Evolutionary conservation across 345 rosid species (phyloP).

Genomic region (Acer campestre): DNA sequence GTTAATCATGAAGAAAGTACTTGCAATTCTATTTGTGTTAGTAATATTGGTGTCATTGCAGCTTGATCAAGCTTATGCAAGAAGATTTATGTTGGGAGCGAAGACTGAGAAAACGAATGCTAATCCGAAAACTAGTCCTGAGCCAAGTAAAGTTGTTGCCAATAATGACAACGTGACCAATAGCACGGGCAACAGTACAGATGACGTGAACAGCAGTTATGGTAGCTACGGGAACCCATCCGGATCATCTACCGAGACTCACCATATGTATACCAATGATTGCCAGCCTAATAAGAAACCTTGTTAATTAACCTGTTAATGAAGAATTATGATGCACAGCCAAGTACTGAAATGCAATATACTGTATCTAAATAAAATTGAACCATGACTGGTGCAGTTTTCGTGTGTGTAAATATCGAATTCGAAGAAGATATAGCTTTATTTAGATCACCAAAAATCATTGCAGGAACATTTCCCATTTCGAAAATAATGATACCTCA

Average conservation of each 20-base stretch:
- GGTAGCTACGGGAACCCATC: slow-evolving; percentile 26
- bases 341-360: too few relatives aligned
- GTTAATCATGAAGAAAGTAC: slow-evolving; percentile 26
- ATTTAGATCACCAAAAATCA: slow-evolving; percentile 35
- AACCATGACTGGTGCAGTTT: slow-evolving; percentile 9
- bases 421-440: not conserved
- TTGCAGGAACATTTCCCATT: slow-evolving; percentile 47
- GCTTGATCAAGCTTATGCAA: slow-evolving; percentile 26
- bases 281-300: slow-evolving; percentile 19
- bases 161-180: not conserved
- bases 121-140: not conserved
- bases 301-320: slow-evolving; percentile 18
- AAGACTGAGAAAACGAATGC: not conserved
- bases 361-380: slow-evolving; percentile 5
- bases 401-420: not conserved
- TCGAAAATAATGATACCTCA: slow-evolving; percentile 42
- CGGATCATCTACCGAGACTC: slow-evolving; percentile 34
- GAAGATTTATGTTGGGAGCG: slow-evolving; percentile 16
- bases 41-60: slow-evolving; percentile 19
- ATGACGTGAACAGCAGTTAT: slow-evolving; percentile 22
- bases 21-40: slow-evolving; percentile 14
- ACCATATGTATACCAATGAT: slow-evolving; percentile 27
- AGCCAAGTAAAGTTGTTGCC: not conserved
- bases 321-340: not conserved
- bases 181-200: not conserved